Conservation (phyloP, 2,329 filamentous ascomycete species). For the Fusarium sterilihyphosum region DNA sequence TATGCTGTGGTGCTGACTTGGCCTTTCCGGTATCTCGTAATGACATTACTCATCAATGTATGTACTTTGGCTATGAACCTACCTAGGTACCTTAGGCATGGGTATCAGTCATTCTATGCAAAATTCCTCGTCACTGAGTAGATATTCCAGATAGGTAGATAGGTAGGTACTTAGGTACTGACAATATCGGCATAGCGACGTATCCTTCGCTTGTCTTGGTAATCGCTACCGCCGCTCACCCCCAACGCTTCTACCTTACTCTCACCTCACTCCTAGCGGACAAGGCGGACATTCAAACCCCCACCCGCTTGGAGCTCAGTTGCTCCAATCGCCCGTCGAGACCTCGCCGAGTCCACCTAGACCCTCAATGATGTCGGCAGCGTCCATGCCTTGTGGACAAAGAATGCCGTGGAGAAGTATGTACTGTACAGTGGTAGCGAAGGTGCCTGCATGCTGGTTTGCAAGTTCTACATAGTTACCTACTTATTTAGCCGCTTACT, state of each 20-base stretch:
- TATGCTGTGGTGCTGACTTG: neutral
- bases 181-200: conserved; percentile 8
- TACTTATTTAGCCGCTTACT: conserved; percentile 28
- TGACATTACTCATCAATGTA: neutral
- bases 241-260: conserved; percentile 5
- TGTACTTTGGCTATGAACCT: neutral
- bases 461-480: neutral
- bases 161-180: neutral
- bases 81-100: neutral
- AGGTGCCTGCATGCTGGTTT: neutral
- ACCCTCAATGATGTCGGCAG: conserved; percentile 39
- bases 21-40: neutral
- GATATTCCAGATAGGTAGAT: neutral
- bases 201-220: conserved; percentile 30
- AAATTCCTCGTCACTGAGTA: neutral
- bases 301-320: conserved; percentile 22
- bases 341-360: conserved; percentile 36
- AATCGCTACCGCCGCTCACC: conserved; percentile 17
- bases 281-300: conserved; percentile 17
- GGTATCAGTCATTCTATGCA: conserved; percentile 6
- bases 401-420: conserved; percentile 30
- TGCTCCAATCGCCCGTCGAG: conserved; percentile 25
- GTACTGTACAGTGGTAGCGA: neutral
- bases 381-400: conserved; percentile 16
- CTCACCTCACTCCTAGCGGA: conserved; percentile 21